A percentile compares a stretch with the other conserved stretches of the same genome.
Evolutionary conservation across 441 rosid species (phyloP).

Genomic region (Capsella rubella): DNA sequence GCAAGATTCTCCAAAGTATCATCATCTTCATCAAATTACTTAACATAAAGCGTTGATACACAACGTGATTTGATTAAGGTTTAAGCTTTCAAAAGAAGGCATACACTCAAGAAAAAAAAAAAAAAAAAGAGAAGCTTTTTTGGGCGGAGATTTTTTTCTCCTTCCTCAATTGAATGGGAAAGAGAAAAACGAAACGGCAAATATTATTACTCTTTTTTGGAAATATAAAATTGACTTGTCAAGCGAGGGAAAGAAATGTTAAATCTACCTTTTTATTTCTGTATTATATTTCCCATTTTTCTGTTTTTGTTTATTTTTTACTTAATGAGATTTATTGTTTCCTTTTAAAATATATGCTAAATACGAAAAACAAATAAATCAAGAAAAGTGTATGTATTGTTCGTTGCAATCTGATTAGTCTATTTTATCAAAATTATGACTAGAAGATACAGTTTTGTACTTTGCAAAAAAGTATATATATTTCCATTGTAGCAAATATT

Average conservation of each 20-base stretch:
- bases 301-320: neutral
- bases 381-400: too few species aligned
- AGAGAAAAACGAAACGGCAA: constrained; percentile 31
- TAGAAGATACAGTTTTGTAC: too few species aligned
- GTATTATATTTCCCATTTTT: neutral
- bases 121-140: neutral
- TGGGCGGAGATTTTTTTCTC: constrained; percentile 32
- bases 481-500: too few species aligned
- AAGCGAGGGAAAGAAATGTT: constrained; percentile 35
- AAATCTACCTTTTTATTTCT: neutral
- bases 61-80: neutral
- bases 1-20: neutral
- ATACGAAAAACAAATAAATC: too few species aligned
- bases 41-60: too few species aligned
- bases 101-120: too few species aligned
- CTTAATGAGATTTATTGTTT: constrained; percentile 22
- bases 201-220: constrained; percentile 17
- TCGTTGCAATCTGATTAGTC: too few species aligned
- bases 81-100: neutral
- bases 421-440: too few species aligned
- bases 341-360: neutral
- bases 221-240: constrained; percentile 25
- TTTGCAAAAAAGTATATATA: too few species aligned
- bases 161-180: neutral
- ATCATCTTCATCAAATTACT: constrained; percentile 22